These are phyloP conservation scores for Xylariaceae sp. DNA, from an alignment of 2,329 filamentous ascomycete species.

Conservation along the genomic window DNA sequence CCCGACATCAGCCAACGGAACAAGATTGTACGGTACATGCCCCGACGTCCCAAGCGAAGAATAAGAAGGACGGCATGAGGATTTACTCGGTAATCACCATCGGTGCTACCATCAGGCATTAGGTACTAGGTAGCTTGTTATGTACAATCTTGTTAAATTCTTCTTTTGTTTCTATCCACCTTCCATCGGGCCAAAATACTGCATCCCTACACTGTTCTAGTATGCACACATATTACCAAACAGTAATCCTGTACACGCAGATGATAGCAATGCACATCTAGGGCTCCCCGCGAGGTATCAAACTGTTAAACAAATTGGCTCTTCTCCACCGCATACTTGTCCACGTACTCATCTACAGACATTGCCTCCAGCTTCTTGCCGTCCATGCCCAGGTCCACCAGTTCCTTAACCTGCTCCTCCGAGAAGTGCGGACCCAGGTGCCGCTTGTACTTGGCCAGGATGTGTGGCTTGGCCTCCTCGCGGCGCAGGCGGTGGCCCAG, in stretches of 20 bases:
- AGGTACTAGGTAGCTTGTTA: no score
- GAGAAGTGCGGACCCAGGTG: conserved; percentile 83
- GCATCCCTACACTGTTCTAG: background rate
- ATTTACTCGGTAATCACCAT: no score
- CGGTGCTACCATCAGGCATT: no score
- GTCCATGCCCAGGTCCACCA: conserved; percentile 77
- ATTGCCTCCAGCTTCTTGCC: conserved; percentile 70
- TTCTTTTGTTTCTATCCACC: no score
- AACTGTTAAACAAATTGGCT: conserved; percentile 50
- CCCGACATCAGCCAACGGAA: no score
- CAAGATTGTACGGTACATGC: no score
- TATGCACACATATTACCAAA: background rate
- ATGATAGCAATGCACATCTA: background rate
- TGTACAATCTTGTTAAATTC: no score
- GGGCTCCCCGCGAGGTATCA: conserved; percentile 3
- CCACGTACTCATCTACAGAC: conserved; percentile 89
- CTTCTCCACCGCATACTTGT: conserved; percentile 57
- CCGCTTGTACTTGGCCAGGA: conserved; percentile 90
- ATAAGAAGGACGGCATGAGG: no score
- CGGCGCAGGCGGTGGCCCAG: conserved; percentile 86
- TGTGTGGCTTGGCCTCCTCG: conserved; percentile 97
- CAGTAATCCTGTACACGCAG: conserved; percentile 1
- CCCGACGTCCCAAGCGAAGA: no score
- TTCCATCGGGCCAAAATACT: no score
- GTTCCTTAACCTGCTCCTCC: conserved; percentile 71